A percentile compares a stretch with the other conserved stretches of the same genome.
Conservation (phyloP, 305 asterid species). For the Fraxinus xanthoxyloides region DNA sequence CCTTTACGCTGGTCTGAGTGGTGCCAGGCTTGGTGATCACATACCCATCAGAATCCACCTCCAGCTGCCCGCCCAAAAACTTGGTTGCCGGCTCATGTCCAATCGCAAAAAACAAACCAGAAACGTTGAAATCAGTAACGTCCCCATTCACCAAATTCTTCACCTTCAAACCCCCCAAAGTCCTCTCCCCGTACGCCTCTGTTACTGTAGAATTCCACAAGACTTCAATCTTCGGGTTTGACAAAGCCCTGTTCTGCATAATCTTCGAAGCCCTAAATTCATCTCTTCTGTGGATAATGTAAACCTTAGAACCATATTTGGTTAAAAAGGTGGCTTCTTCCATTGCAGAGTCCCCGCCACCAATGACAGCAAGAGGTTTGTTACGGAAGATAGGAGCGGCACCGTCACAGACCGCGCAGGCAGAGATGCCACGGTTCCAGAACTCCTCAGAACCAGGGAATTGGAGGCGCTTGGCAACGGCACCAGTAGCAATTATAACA, state of each 20-base stretch:
- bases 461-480: constrained; percentile 68
- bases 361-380: constrained; percentile 82
- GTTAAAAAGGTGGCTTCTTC: constrained; percentile 89
- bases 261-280: constrained; percentile 91
- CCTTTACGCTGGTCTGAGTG: constrained; percentile 71
- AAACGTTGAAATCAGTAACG: constrained; percentile 54
- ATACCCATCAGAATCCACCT: constrained; percentile 80
- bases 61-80: constrained; percentile 80
- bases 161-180: constrained; percentile 71
- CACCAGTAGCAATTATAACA: constrained; percentile 79
- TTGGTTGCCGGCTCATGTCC: constrained; percentile 94
- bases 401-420: constrained; percentile 95
- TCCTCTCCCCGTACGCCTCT: constrained; percentile 76
- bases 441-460: constrained; percentile 69
- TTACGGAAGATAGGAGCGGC: constrained; percentile 91
- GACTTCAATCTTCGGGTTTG: constrained; percentile 69
- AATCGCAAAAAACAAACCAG: constrained; percentile 83
- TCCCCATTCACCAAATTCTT: constrained; percentile 59
- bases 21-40: constrained; percentile 73
- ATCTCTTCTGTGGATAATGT: constrained; percentile 71
- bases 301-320: constrained; percentile 81
- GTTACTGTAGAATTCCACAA: constrained; percentile 69
- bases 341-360: constrained; percentile 99
- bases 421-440: constrained; percentile 92
- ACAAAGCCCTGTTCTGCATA: constrained; percentile 68